Conservation (phyloP, 2,329 filamentous ascomycete species). For the Pestalotiopsis sp. region DNA sequence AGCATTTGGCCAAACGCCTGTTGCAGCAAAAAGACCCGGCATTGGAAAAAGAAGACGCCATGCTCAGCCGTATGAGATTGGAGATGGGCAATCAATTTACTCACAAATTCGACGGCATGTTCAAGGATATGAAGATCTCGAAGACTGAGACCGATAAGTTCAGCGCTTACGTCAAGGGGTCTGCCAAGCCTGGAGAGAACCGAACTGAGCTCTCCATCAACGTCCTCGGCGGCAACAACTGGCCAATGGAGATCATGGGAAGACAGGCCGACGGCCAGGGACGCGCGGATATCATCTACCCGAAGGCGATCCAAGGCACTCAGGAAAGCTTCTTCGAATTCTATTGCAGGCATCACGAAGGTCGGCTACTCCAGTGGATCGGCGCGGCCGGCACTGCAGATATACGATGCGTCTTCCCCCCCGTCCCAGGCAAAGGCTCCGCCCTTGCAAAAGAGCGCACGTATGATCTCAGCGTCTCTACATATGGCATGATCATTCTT, state of each 20-base stretch:
- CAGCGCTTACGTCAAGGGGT: constrained; percentile 61
- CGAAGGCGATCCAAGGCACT: constrained; percentile 69
- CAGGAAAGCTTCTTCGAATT: constrained; percentile 86
- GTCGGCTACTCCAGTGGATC: constrained; percentile 84
- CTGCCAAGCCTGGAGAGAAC: constrained; percentile 54
- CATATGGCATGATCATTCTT: constrained; percentile 88
- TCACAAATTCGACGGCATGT: constrained; percentile 92
- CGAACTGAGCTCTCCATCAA: constrained; percentile 79
- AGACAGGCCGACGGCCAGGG: constrained; percentile 46
- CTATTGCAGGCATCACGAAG: constrained; percentile 85
- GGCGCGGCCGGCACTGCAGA: constrained; percentile 76
- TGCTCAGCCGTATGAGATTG: constrained; percentile 96
- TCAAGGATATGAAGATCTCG: constrained; percentile 91
- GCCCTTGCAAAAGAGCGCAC: constrained; percentile 64
- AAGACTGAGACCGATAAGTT: constrained; percentile 79
- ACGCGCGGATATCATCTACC: constrained; percentile 66
- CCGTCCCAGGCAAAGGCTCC: constrained; percentile 69
- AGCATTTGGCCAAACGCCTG: constrained; percentile 85
- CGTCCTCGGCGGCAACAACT: constrained; percentile 89
- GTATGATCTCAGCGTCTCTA: constrained; percentile 90
- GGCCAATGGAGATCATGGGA: constrained; percentile 89
- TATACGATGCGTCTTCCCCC: constrained; percentile 76
- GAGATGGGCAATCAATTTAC: constrained; percentile 96
- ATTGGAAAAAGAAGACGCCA: constrained; percentile 89
- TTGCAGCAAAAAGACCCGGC: constrained; percentile 88